Base-by-base conservation (phyloP, 306 rosid species). In the Echinosophora koreensis region DNA sequence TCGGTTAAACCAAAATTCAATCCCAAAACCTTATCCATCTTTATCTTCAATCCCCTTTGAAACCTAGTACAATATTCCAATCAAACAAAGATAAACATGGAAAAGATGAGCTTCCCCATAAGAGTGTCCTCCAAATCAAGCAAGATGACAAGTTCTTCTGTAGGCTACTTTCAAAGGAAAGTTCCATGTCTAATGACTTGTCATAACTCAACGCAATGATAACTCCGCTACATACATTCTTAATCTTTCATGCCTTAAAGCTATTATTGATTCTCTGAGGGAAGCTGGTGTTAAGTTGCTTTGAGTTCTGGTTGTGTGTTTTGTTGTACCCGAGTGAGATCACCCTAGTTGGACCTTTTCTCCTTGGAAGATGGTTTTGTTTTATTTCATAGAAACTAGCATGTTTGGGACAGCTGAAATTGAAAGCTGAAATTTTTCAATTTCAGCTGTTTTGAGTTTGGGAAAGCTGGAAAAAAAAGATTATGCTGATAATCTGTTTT, bases 261-360 rank as follows among this genome's bases (percentile, higher is more conserved):
- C 22, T 22, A 22, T 22, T 22, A 22, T 22, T 1, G 22, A 22
- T 22, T 89, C 91, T 85, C 82, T 95, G 62, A 93, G 84, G 79
- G 90, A 83, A 35, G 84, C 89, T 65, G 97, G 97, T 57, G 81
- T 95, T 55, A 92, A 86, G 77, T 77, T 95, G 54, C 90, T 92
- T 71, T 95, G 81, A 86, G 78, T 68, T 37, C 5, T 73, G 22
- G 7, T 73, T 51, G 73, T 32, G 60, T 77, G 61, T 77, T 58
- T 77, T n/a, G 14, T 51, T 81, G 66, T 52, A 76, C 13, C 61
- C 61, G 11, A 63, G 77, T 15, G 78, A 47, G 44, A 32, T 39
- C 12, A 32, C 64, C 51, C 8, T 64, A 49, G 77, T 73, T 76
- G 74, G 79, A 66, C 44, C 59, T 41, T 66, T 51, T 66, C 47